Evolutionary conservation across 331 rosid species (phyloP).

Genomic region (Saraca asoca): DNA sequence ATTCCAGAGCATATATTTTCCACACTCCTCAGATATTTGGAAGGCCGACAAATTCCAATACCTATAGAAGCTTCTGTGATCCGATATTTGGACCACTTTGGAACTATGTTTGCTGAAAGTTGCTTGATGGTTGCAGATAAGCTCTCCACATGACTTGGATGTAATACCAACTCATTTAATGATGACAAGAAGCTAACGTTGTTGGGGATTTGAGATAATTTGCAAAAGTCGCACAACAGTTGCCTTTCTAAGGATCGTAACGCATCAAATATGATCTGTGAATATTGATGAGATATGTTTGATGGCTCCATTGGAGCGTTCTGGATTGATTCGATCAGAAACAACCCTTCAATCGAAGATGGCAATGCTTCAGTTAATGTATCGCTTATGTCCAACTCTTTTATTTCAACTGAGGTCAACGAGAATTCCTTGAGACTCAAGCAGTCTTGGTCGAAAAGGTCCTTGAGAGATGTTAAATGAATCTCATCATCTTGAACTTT

Average conservation of each 20-base stretch:
- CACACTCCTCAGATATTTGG: too few relatives aligned
- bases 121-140: slow-evolving; percentile 3
- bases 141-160: not conserved
- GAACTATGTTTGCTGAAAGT: too few relatives aligned
- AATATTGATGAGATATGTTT: not conserved
- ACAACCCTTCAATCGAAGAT: not conserved
- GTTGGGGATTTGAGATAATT: not conserved
- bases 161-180: not conserved
- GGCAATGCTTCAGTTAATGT: not conserved
- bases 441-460: not conserved
- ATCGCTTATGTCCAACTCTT: not conserved
- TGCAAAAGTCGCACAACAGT: too few relatives aligned
- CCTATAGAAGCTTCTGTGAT: too few relatives aligned
- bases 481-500: not conserved
- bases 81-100: too few relatives aligned
- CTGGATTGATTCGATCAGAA: too few relatives aligned
- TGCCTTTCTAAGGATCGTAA: too few relatives aligned
- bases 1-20: too few relatives aligned
- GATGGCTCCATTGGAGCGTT: too few relatives aligned
- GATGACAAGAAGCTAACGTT: not conserved
- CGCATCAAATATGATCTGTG: too few relatives aligned
- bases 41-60: too few relatives aligned
- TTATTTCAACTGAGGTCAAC: not conserved
- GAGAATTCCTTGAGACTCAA: not conserved
- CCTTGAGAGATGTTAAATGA: slow-evolving; percentile 2